These are phyloP conservation scores for Diddensiella caesifluorescens DNA, from an alignment of 805 yeast species.

Conservation along the genomic window DNA sequence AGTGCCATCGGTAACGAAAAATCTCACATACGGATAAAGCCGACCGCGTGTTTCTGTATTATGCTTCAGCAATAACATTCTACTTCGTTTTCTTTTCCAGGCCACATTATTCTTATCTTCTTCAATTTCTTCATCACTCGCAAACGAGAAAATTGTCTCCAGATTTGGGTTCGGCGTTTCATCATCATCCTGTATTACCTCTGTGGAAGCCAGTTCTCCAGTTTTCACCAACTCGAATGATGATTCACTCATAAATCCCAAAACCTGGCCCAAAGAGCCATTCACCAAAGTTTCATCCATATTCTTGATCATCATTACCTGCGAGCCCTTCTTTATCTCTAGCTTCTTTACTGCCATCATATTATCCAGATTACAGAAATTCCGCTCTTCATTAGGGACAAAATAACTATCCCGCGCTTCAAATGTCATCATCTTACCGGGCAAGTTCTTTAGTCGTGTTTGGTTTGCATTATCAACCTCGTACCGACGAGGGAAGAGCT, in stretches of 20 bases:
- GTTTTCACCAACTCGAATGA: conserved; percentile 18
- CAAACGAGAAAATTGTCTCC: conserved; percentile 16
- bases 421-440: conserved; percentile 43
- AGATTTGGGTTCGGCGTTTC: conserved; percentile 3
- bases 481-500: conserved; percentile 74
- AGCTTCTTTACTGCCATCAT: conserved; percentile 67
- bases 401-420: conserved; percentile 42
- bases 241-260: conserved; percentile 43
- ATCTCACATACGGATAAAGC: conserved; percentile 68
- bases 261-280: conserved; percentile 81
- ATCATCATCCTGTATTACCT: conserved; percentile 6
- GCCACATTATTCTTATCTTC: conserved; percentile 13
- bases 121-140: conserved; percentile 16
- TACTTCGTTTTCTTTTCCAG: conserved; percentile 20
- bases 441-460: conserved; percentile 43
- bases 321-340: conserved; percentile 75
- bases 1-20: conserved; percentile 63
- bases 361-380: conserved; percentile 43
- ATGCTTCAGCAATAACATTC: conserved; percentile 9
- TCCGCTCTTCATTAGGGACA: conserved; percentile 21
- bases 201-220: no score
- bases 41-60: conserved; percentile 11
- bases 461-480: conserved; percentile 80
- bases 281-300: conserved; percentile 73
- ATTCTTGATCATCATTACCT: conserved; percentile 90